phyloP scores from a whole-genome alignment of 108 stramenopile genomes.

The Thalassiosira profunda region DNA sequence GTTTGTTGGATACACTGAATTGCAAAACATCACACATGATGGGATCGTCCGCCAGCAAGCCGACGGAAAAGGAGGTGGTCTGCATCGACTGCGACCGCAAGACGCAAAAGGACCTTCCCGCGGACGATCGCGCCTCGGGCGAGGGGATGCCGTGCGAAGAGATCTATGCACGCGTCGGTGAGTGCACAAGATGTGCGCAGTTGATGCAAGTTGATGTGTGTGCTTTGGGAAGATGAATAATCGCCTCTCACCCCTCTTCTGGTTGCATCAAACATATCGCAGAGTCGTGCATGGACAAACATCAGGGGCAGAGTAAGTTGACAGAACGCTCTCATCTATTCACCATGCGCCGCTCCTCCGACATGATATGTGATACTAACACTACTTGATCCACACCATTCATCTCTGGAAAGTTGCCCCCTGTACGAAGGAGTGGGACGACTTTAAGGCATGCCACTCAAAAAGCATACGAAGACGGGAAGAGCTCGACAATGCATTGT shows the following conservation, averaged over 20 bases:
- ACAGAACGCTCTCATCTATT: no score
- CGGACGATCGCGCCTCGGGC: constrained; percentile 32
- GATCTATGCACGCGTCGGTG: constrained; percentile 10
- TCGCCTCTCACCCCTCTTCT: no score
- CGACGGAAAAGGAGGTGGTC: constrained; percentile 5
- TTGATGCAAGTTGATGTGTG: no score
- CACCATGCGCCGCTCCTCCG: no score
- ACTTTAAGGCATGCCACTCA: constrained; percentile 40
- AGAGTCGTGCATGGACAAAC: constrained; percentile 19
- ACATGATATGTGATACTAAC: no score
- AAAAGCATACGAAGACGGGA: neutral
- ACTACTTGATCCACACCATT: no score
- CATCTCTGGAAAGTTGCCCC: constrained; percentile 12
- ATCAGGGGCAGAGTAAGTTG: constrained; percentile 31
- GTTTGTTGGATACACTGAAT: no score
- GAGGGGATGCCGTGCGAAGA: constrained; percentile 26
- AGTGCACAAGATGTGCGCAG: neutral
- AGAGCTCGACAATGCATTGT: no score
- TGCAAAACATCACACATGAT: no score
- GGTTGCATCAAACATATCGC: no score
- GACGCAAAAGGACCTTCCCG: constrained; percentile 43
- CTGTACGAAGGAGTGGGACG: constrained; percentile 31
- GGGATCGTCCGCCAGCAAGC: constrained; percentile 40
- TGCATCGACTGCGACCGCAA: constrained; percentile 50
- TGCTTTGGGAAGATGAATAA: no score